phyloP scores from a whole-genome alignment of 1,284 basidiomycete species.

The Farysia itapuensis region DNA sequence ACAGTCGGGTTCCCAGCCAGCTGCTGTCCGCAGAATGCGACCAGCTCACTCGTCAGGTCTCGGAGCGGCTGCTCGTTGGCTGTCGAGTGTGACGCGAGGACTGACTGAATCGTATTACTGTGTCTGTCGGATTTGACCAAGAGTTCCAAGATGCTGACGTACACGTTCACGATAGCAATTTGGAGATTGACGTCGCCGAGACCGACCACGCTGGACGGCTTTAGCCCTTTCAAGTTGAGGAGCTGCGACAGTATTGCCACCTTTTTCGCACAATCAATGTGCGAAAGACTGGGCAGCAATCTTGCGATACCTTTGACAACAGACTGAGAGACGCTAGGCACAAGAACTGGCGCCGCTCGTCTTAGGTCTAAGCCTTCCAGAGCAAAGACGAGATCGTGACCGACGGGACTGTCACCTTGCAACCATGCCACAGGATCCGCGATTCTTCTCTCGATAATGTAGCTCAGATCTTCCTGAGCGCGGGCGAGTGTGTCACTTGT shows the following conservation, averaged over 20 bases:
- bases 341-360: too few relatives aligned
- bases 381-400: not conserved
- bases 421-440: not conserved
- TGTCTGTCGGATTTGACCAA: not conserved
- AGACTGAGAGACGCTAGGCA: too few relatives aligned
- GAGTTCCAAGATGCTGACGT: not conserved
- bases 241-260: not conserved
- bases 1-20: conserved; percentile 22
- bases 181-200: not conserved
- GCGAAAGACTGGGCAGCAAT: not conserved
- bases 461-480: too few relatives aligned
- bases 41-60: conserved; percentile 13
- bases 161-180: not conserved
- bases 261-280: not conserved
- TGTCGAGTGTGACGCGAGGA: too few relatives aligned
- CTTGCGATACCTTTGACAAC: not conserved
- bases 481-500: too few relatives aligned
- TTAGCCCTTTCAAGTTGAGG: not conserved
- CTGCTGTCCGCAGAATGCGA: conserved; percentile 28
- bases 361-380: too few relatives aligned
- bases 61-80: conserved; percentile 3
- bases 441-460: too few relatives aligned
- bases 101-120: too few relatives aligned
- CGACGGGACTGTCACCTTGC: not conserved
- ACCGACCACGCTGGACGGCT: not conserved